Conservation (phyloP, 495 filamentous ascomycete genomes). For the Jackrogersella multiformis region DNA sequence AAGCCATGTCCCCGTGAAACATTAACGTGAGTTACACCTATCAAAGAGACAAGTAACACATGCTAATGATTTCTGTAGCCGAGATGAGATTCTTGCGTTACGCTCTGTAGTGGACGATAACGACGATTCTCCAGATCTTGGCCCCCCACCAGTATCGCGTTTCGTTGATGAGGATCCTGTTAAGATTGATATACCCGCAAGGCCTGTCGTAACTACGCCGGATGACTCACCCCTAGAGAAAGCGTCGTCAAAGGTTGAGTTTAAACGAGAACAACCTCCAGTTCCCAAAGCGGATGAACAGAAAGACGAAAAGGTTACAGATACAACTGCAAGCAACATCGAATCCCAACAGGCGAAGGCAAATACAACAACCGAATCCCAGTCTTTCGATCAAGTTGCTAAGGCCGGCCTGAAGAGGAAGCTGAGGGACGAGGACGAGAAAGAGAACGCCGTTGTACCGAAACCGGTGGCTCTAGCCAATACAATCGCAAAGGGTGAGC, state of each 20-base stretch:
- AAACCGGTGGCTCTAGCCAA: conserved; percentile 12
- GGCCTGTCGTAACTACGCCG: conserved; percentile 16
- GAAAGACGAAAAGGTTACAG: conserved; percentile 12
- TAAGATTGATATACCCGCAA: conserved; percentile 59
- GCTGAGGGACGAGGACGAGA: conserved; percentile 48
- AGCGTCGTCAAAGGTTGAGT: conserved; percentile 13
- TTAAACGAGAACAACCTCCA: conserved; percentile 27
- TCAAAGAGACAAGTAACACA: background rate
- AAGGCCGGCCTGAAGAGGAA: conserved; percentile 46
- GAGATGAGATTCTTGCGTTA: conserved; percentile 59
- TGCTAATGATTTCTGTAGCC: conserved; percentile 48
- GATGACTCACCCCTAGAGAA: conserved; percentile 38
- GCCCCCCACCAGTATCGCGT: conserved; percentile 70
- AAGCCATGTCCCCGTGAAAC: conserved; percentile 78
- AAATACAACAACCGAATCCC: conserved; percentile 14
- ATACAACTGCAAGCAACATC: conserved; percentile 2
- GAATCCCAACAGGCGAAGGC: conserved; percentile 44
- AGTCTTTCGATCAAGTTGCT: conserved; percentile 20
- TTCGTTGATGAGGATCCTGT: conserved; percentile 70
- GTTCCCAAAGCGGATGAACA: conserved; percentile 30
- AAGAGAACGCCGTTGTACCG: conserved; percentile 39
- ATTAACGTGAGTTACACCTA: conserved; percentile 67
- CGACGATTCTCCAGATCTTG: conserved; percentile 71
- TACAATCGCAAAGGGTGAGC: conserved; percentile 21
- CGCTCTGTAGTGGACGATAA: conserved; percentile 57